Conservation (phyloP, 2,329 filamentous ascomycete genomes). For the Tympanopsis confertula region DNA sequence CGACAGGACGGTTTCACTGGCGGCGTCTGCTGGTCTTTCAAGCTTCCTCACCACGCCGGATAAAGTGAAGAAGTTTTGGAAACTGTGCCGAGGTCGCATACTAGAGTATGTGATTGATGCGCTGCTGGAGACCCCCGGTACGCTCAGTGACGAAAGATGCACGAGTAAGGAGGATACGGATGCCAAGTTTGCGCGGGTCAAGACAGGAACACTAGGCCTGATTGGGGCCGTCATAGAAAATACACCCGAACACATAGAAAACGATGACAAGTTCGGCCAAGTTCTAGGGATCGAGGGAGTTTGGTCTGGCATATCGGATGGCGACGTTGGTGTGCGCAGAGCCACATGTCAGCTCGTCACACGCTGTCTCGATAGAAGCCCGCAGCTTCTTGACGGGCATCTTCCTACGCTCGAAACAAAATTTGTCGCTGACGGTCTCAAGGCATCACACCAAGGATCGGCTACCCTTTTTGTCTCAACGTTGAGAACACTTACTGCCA, state of each 20-base stretch:
- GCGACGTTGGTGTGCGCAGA: slow-evolving; percentile 40
- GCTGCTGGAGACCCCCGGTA: slow-evolving; percentile 67
- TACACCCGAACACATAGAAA: slow-evolving; percentile 32
- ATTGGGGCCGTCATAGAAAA: slow-evolving; percentile 39
- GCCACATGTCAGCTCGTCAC: slow-evolving; percentile 37
- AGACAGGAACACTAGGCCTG: slow-evolving; percentile 41
- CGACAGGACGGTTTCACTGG: slow-evolving; percentile 63
- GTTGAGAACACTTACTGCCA: slow-evolving; percentile 52
- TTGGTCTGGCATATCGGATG: slow-evolving; percentile 55
- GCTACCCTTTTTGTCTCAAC: slow-evolving; percentile 59
- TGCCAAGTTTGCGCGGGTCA: slow-evolving; percentile 72
- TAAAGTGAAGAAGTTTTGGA: slow-evolving; percentile 68
- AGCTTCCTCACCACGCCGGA: slow-evolving; percentile 69
- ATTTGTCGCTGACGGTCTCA: slow-evolving; percentile 64
- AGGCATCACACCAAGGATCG: slow-evolving; percentile 63
- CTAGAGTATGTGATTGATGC: slow-evolving; percentile 73
- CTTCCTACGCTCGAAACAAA: slow-evolving; percentile 38
- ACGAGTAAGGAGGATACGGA: slow-evolving; percentile 76
- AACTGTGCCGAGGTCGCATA: slow-evolving; percentile 68
- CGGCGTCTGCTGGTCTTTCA: slow-evolving; percentile 67
- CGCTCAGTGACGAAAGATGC: slow-evolving; percentile 78
- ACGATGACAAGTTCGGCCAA: slow-evolving; percentile 48
- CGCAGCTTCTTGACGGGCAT: slow-evolving; percentile 33
- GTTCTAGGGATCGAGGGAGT: slow-evolving; percentile 57
- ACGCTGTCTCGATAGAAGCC: slow-evolving; percentile 31